Evolutionary conservation across 768 basidiomycete species (phyloP), one percentile per base, ranked within the genome.

Genomic region (Sporobolomyces roseus): DNA sequence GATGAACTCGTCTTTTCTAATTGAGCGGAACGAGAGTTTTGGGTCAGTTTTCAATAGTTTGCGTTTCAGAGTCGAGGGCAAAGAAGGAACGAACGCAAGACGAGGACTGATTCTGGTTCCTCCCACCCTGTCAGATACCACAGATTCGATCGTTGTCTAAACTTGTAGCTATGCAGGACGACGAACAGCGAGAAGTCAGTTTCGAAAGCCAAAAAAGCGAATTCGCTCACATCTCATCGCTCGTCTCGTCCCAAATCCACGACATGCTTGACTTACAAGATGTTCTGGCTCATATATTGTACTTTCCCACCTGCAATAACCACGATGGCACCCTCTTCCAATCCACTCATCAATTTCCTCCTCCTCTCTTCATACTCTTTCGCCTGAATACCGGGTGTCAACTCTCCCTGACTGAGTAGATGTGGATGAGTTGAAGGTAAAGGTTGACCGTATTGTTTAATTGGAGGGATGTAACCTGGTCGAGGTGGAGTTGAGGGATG

Each of bases 71-170:
- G 45, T 13, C 12, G 21, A 23, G 21, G 21, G 23, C 45, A 10
- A 46, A 32, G 41, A 12, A 23, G 23, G 7, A 53, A 64, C 82
- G 43, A 56, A 90, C 91, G 86, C 52, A 99, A 82, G 45, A 97
- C 82, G 49, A 98, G 81, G 1, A 90, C 93, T 23, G 94, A 85
- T 63, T 94, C 88, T 1, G 93, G 90, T 77, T 98, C 94, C 65
- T 91, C 86, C 75, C 96, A 96, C 16, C 96, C 96, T 0, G 96
- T 96, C 19, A 99, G 82, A 78, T 99, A 98, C 88, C 88, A 91
- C 77, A 93, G 90, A 79, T 94, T 88, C 43, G 90, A 91, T 0
- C 86, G 85, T 79, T 94, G 94, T 29, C 94, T 85, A 77, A 90
- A 96, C 78, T 93, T 93, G 83, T 97, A 96, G 78, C 93, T 98